These are phyloP conservation scores for Aspergillus fumigatiaffinis DNA, from an alignment of 2,329 filamentous ascomycete species.

Conservation along the genomic window DNA sequence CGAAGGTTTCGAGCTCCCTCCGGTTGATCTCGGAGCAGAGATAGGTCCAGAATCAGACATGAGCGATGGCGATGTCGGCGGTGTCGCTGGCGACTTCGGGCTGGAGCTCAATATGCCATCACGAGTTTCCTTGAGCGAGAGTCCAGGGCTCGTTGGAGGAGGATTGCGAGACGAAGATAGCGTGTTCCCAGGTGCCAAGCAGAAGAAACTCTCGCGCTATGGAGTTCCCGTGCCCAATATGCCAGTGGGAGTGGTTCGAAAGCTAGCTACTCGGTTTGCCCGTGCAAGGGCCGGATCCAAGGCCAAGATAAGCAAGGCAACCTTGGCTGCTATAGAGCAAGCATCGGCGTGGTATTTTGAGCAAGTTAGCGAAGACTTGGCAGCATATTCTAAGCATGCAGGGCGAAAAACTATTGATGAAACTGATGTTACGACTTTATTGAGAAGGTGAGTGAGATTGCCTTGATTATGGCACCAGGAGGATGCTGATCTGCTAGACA, in stretches of 20 bases:
- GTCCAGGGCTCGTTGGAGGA: constrained; percentile 31
- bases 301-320: constrained; percentile 67
- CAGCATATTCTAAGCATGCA: constrained; percentile 75
- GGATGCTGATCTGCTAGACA: constrained; percentile 56
- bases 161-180: constrained; percentile 32
- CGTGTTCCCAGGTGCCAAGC: constrained; percentile 35
- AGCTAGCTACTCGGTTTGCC: constrained; percentile 61
- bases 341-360: constrained; percentile 92
- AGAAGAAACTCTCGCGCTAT: constrained; percentile 62
- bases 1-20: constrained; percentile 32
- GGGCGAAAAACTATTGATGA: constrained; percentile 82
- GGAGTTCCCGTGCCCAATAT: constrained; percentile 73
- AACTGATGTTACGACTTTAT: constrained; percentile 73
- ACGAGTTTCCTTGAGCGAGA: constrained; percentile 27
- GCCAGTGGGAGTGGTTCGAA: constrained; percentile 69
- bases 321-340: constrained; percentile 69
- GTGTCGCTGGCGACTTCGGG: constrained; percentile 26
- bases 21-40: constrained; percentile 24
- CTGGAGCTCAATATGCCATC: constrained; percentile 29
- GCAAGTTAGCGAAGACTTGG: constrained; percentile 75
- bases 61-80: constrained; percentile 19
- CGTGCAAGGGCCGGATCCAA: constrained; percentile 63
- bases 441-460: constrained; percentile 66
- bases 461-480: not conserved
- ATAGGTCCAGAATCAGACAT: constrained; percentile 23